Percentiles rank a stretch among this genome's conserved stretches.
Conservation (phyloP, 768 basidiomycete species). For the Boletus sp. region DNA sequence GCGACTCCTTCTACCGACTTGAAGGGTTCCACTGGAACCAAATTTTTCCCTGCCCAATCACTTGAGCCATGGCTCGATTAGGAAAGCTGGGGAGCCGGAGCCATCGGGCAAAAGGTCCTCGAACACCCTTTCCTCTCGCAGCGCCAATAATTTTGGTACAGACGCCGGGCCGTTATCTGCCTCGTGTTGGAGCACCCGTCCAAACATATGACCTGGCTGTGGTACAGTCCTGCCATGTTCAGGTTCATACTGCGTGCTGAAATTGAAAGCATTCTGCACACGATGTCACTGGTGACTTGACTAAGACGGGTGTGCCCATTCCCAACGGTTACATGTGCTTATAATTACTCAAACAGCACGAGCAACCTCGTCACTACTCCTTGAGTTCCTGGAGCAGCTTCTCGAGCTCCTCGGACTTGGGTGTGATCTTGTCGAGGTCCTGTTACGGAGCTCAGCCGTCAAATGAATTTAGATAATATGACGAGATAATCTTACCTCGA, state of each 20-base stretch:
- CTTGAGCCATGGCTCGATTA: conserved; percentile 4
- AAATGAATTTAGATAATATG: neutral
- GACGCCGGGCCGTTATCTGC: conserved; percentile 31
- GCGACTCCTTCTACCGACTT: conserved; percentile 5
- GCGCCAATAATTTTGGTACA: conserved; percentile 21
- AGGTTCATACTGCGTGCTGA: neutral
- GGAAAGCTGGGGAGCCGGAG: conserved; percentile 17
- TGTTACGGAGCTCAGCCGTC: conserved; percentile 27
- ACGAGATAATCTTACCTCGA: conserved; percentile 48
- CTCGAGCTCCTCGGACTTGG: conserved; percentile 50
- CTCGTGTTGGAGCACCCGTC: conserved; percentile 18
- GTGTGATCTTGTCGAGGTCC: conserved; percentile 52
- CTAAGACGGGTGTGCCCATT: neutral
- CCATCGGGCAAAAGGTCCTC: conserved; percentile 18
- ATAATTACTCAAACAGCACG: conserved; percentile 1
- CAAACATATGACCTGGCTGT: neutral
- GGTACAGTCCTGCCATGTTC: neutral
- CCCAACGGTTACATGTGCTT: conserved; percentile 4
- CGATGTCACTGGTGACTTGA: conserved; percentile 5
- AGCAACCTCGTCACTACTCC: conserved; percentile 28
- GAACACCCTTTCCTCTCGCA: conserved; percentile 18
- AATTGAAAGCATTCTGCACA: conserved; percentile 3
- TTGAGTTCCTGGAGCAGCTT: conserved; percentile 60
- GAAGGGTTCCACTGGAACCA: conserved; percentile 9
- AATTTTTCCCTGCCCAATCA: neutral